Evolutionary conservation across 148 eudicot genomes (phyloP).

Genomic region (Silene latifolia): DNA sequence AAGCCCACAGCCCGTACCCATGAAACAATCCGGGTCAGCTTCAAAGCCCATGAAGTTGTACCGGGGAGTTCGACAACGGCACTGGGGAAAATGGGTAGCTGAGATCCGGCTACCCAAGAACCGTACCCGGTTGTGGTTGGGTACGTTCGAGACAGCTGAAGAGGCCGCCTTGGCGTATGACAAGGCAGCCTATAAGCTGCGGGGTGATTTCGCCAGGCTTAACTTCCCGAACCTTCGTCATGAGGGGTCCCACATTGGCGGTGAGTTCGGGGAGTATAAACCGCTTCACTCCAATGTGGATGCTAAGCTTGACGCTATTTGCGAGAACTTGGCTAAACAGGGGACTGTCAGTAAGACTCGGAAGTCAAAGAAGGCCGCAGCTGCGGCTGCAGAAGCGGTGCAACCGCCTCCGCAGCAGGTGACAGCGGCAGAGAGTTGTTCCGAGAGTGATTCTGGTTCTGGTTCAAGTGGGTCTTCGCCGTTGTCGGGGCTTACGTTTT

Average conservation of each 20-base stretch:
- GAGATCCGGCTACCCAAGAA: slow-evolving; percentile 87
- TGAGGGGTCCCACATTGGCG: slow-evolving; percentile 51
- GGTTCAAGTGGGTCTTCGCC: slow-evolving; percentile 51
- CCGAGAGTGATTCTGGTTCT: slow-evolving; percentile 48
- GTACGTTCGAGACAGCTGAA: slow-evolving; percentile 83
- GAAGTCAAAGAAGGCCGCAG: slow-evolving; percentile 20
- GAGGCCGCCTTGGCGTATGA: slow-evolving; percentile 94
- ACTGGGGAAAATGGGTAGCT: slow-evolving; percentile 98
- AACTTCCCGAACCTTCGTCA: slow-evolving; percentile 83
- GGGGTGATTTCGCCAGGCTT: slow-evolving; percentile 80
- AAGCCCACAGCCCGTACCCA: slow-evolving; percentile 1
- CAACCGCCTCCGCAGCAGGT: background rate
- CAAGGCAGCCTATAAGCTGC: slow-evolving; percentile 83
- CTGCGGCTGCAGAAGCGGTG: slow-evolving; percentile 6
- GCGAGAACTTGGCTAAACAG: slow-evolving; percentile 58
- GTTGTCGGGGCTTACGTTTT: slow-evolving; percentile 44
- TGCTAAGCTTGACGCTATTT: slow-evolving; percentile 71
- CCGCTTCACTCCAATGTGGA: slow-evolving; percentile 76
- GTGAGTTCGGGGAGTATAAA: slow-evolving; percentile 48
- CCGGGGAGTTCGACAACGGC: slow-evolving; percentile 83
- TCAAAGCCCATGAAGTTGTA: slow-evolving; percentile 65
- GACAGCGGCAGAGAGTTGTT: slow-evolving; percentile 14
- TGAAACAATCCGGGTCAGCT: slow-evolving; percentile 2
- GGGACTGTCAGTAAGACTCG: slow-evolving; percentile 30
- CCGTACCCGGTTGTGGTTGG: slow-evolving; percentile 89